Evolutionary conservation across 2,329 filamentous ascomycete genomes (phyloP), one percentile per base, ranked within the genome.

Genomic region (Hypoxylon sp.): DNA sequence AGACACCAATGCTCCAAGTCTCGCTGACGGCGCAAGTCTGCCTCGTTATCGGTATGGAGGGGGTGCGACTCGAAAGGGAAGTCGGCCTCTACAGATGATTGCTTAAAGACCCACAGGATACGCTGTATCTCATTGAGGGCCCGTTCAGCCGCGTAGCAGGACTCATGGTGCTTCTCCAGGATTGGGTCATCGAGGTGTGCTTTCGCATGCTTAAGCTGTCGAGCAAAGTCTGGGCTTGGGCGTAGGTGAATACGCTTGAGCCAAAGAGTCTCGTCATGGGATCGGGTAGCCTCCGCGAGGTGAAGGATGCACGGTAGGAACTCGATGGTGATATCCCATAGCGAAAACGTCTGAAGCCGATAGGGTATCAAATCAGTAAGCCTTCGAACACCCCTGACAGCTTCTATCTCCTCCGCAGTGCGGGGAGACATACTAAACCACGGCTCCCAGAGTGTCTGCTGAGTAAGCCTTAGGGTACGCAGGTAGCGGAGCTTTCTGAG

Each of bases 1-100:
- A 10, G 14, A 13, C 67, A 69, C 58, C 67, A 69, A 17, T 66
- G 63, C 11, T 35, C 13, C n/a, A 57, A 6, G 17, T 50, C 31
- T 1, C 29, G 19, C 31, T 66, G 59, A 3, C 58, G 59, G 3
- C 24, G 9, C 35, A 66, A 26, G 11, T 37, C 13, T 6, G 47
- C 17, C 13, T 39, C 1, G 35, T 47, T 11, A 1, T 52, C 19
- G 9, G 57, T 68, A 6, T 9, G 11, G 2, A 68, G 17, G 1
- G 62, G 61, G n/a, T 50, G 33, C 2, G 14, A 42, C 33, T 59
- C 47, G 1, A 24, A 1, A 2, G 44, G 35, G 17, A 55, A 63
- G 1, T 39, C 5, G 4, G 33, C 47, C 4, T 33, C 5, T 11
- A 65, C n/a, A 13, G 53, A 42, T 6, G 10, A 33, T 1, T n/a